Conservation (phyloP, 192 early-diverging fungal genomes). For the Backusella morwellensis region DNA sequence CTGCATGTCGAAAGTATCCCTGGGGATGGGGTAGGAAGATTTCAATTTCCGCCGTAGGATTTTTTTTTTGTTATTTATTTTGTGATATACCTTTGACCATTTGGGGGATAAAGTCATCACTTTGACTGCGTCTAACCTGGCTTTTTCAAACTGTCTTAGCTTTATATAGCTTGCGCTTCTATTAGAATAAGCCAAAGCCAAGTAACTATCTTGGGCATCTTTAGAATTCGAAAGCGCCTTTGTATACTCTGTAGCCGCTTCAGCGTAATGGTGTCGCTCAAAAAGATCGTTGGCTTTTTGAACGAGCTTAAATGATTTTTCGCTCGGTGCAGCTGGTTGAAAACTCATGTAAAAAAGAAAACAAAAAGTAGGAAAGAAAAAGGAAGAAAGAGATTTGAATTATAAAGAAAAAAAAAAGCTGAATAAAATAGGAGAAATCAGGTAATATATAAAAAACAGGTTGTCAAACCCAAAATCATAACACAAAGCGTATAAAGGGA, state of each 20-base stretch:
- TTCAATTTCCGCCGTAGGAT: slow-evolving; percentile 29
- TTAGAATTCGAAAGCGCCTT: slow-evolving; percentile 29
- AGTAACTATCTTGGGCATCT: slow-evolving; percentile 37
- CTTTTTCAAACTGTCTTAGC: slow-evolving; percentile 6
- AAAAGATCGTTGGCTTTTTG: slow-evolving; percentile 53
- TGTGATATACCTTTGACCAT: slow-evolving; percentile 37
- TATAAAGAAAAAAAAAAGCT: background rate
- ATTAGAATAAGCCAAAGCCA: slow-evolving; percentile 38
- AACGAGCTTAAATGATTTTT: slow-evolving; percentile 23
- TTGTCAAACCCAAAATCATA: background rate
- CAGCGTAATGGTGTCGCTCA: slow-evolving; percentile 48
- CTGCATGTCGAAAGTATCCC: slow-evolving; percentile 64
- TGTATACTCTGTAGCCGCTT: slow-evolving; percentile 44
- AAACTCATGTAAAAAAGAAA: background rate
- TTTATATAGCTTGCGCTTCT: slow-evolving; percentile 33
- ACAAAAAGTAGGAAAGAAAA: slow-evolving; percentile 4
- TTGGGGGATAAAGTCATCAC: slow-evolving; percentile 32
- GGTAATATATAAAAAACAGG: background rate
- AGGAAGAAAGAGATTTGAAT: background rate
- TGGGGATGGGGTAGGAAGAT: slow-evolving; percentile 29
- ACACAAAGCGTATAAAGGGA: background rate
- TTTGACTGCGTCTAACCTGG: slow-evolving; percentile 25
- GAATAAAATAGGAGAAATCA: background rate
- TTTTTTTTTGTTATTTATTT: background rate
- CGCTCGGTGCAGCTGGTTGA: slow-evolving; percentile 24